Conservation (phyloP, 129 eudicot species). For the Escallonia herrerae region DNA sequence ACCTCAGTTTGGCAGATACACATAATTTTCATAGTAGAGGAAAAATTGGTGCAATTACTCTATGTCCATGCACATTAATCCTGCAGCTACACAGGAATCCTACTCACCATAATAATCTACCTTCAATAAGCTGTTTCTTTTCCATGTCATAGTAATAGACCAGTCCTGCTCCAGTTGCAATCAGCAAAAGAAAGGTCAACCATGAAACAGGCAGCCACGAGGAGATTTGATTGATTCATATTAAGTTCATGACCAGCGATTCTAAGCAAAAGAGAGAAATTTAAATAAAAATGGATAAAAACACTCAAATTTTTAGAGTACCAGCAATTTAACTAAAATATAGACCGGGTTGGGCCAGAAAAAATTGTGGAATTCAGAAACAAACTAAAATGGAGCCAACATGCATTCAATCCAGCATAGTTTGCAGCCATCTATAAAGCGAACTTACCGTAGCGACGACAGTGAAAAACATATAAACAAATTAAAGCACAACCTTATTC, state of each 20-base stretch:
- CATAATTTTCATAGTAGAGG: too few relatives aligned
- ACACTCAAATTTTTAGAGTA: too few relatives aligned
- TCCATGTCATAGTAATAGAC: conserved; percentile 71
- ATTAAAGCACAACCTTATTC: too few relatives aligned
- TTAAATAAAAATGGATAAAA: too few relatives aligned
- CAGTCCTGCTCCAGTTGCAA: conserved; percentile 83
- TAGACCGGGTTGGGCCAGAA: background rate
- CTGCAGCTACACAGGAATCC: conserved; percentile 24
- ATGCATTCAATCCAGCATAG: too few relatives aligned
- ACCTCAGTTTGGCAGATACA: too few relatives aligned
- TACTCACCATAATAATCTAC: conserved; percentile 79
- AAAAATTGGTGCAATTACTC: too few relatives aligned
- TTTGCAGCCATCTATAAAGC: too few relatives aligned
- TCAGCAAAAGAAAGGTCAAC: conserved; percentile 87
- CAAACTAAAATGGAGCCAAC: too few relatives aligned
- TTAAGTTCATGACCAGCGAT: background rate
- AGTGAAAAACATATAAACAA: too few relatives aligned
- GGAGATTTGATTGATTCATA: background rate
- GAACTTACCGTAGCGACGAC: too few relatives aligned
- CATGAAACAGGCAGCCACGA: conserved; percentile 81
- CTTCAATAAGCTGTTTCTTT: conserved; percentile 87
- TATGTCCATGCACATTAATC: conserved; percentile 10
- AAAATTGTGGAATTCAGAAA: background rate
- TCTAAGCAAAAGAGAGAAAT: background rate
- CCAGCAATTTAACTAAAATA: too few relatives aligned